phyloP scores from a whole-genome alignment of 805 yeast species.

The Candida hungchunana region DNA sequence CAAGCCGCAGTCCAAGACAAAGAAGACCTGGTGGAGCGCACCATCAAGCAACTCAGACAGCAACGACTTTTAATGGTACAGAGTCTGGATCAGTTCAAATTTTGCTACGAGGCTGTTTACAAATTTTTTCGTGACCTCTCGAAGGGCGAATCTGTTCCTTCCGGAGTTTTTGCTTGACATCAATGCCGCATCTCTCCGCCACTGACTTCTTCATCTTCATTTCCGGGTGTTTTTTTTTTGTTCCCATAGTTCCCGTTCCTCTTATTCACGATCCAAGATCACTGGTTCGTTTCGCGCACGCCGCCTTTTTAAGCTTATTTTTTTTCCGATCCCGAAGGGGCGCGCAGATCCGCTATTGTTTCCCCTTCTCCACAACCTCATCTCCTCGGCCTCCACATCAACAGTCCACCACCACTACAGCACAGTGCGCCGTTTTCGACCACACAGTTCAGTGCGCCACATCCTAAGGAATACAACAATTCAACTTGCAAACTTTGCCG shows the following conservation, averaged over 20 bases:
- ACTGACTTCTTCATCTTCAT: background rate
- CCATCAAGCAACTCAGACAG: slow-evolving; percentile 38
- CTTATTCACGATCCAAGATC: too few species aligned
- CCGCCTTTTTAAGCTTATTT: too few species aligned
- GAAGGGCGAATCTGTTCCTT: slow-evolving; percentile 1
- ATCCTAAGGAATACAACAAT: too few species aligned
- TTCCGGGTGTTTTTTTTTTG: background rate
- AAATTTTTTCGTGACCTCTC: slow-evolving; percentile 8
- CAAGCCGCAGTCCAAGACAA: background rate
- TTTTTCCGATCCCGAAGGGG: too few species aligned
- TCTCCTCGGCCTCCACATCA: too few species aligned
- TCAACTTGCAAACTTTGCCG: slow-evolving; percentile 1
- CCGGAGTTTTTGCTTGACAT: slow-evolving; percentile 6
- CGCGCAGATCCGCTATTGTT: too few species aligned
- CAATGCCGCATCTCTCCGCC: background rate
- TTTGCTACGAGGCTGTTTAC: slow-evolving; percentile 37
- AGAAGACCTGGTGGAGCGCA: slow-evolving; percentile 35
- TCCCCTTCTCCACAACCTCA: too few species aligned
- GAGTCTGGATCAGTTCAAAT: slow-evolving; percentile 41
- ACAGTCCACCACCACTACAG: too few species aligned
- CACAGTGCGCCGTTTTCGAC: too few species aligned
- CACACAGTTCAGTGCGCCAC: too few species aligned
- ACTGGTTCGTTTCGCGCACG: too few species aligned
- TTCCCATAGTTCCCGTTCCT: too few species aligned
- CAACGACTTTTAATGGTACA: slow-evolving; percentile 50